Conservation (phyloP, 2,329 filamentous ascomycete genomes). For the Penicillium polonicum region DNA sequence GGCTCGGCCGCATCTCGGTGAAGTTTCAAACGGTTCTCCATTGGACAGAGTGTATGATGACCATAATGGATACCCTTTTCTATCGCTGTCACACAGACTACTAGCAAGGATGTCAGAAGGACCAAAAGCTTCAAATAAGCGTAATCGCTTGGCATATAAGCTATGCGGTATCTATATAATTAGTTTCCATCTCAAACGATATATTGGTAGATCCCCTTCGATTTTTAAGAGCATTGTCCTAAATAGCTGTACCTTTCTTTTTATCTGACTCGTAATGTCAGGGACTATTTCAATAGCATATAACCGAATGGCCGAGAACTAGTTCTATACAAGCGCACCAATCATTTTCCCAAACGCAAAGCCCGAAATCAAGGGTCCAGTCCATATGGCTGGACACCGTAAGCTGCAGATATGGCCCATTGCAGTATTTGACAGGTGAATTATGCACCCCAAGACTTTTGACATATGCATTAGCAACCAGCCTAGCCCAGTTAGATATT, state of each 20-base stretch:
- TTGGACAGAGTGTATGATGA: not conserved
- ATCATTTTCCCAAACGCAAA: not conserved
- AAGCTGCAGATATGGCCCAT: constrained; percentile 13
- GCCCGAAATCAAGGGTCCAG: not conserved
- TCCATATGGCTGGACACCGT: not conserved
- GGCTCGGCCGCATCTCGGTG: not conserved
- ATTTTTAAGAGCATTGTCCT: not conserved
- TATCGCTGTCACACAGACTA: not conserved
- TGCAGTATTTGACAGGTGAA: constrained; percentile 16
- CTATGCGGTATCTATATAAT: not conserved
- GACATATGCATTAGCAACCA: constrained; percentile 13
- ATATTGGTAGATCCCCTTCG: not conserved
- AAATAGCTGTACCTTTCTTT: not conserved
- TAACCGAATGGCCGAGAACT: not conserved
- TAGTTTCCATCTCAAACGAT: not conserved
- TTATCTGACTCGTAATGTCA: not conserved
- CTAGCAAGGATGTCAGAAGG: not conserved
- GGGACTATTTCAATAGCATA: not conserved
- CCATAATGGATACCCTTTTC: not conserved
- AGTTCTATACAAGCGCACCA: not conserved
- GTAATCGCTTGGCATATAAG: not conserved
- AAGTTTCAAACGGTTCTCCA: not conserved
- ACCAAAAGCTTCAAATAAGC: not conserved
- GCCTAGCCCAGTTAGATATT: constrained; percentile 12
- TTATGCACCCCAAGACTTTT: constrained; percentile 8